Conservation (phyloP, 352 stramenopile species). For the Globisporangium takayamanum region DNA sequence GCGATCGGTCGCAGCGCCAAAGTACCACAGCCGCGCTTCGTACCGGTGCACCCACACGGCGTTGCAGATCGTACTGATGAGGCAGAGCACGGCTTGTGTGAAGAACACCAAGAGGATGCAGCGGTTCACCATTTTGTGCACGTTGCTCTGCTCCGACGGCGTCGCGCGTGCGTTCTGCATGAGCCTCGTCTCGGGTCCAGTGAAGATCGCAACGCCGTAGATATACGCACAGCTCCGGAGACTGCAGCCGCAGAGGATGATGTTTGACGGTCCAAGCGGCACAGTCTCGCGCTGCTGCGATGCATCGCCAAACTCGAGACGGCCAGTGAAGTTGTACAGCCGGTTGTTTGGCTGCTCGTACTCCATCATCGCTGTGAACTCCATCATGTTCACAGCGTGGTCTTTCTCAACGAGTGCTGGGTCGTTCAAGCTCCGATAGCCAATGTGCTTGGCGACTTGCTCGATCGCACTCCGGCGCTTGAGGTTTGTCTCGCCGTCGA, state of each 20-base stretch:
- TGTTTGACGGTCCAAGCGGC: conserved; percentile 55
- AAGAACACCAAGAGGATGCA: conserved; percentile 68
- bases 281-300: conserved; percentile 23
- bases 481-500: conserved; percentile 94
- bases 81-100: conserved; percentile 49
- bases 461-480: conserved; percentile 71
- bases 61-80: conserved; percentile 65
- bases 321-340: conserved; percentile 63
- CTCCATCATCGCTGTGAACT: conserved; percentile 36
- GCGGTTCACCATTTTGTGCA: conserved; percentile 63
- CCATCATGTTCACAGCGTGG: conserved; percentile 33
- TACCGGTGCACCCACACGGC: conserved; percentile 42
- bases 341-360: conserved; percentile 79
- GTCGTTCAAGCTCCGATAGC: conserved; percentile 57
- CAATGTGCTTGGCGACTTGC: conserved; percentile 46
- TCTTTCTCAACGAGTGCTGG: conserved; percentile 28
- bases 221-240: conserved; percentile 51
- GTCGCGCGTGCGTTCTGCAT: conserved; percentile 68
- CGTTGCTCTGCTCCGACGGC: conserved; percentile 67
- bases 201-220: conserved; percentile 84
- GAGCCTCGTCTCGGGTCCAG: conserved; percentile 85
- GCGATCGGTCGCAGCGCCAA: conserved; percentile 18
- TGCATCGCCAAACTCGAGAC: conserved; percentile 24
- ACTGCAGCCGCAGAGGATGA: conserved; percentile 81
- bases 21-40: conserved; percentile 40